phyloP scores from a whole-genome alignment of 192 early-diverging fungal genomes.

The Phlyctochytrium planicorne region DNA sequence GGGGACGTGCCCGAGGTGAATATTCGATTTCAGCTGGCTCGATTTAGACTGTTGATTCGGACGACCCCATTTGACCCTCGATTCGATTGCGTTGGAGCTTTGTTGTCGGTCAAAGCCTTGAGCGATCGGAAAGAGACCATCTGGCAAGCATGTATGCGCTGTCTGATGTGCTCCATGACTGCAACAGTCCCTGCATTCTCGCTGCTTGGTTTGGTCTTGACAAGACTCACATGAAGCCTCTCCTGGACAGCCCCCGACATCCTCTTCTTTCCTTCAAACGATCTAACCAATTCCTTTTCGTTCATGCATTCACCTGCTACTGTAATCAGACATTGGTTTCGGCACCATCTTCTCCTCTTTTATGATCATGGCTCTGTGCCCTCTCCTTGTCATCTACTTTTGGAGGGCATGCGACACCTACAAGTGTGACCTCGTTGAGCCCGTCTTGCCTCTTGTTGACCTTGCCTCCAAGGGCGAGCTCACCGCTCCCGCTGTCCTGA shows the following conservation, averaged over 20 bases:
- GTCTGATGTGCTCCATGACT: no score
- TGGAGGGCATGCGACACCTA: conserved; percentile 67
- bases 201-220: no score
- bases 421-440: conserved; percentile 62
- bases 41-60: background rate
- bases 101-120: background rate
- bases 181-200: no score
- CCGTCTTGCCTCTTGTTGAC: conserved; percentile 38
- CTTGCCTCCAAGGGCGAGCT: conserved; percentile 32
- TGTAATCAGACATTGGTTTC: conserved; percentile 27
- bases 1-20: conserved; percentile 73
- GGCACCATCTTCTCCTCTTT: conserved; percentile 51
- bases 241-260: no score
- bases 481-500: conserved; percentile 11
- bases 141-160: no score
- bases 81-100: no score
- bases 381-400: conserved; percentile 65
- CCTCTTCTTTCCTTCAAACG: background rate
- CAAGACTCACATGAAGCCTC: no score
- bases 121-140: no score
- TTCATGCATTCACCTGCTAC: background rate
- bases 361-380: conserved; percentile 62
- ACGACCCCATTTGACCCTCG: background rate
- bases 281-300: background rate
- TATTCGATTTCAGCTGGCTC: no score